Percentiles rank a stretch among this genome's conserved stretches.
These are phyloP conservation scores for Panicum hallii DNA, from an alignment of 202 grass and related monocot genomes.

Conservation along the genomic window DNA sequence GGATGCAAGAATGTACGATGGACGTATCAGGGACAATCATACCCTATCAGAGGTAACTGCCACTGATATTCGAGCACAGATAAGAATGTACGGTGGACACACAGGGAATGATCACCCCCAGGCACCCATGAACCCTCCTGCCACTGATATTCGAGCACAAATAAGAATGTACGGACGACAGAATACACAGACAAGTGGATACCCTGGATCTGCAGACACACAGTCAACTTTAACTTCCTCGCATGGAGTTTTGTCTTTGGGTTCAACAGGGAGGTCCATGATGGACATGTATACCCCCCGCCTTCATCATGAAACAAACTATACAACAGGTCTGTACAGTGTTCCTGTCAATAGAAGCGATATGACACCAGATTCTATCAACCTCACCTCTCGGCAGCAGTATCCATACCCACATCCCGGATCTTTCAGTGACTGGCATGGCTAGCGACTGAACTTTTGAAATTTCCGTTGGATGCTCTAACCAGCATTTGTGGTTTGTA, in stretches of 20 bases:
- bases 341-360: constrained; percentile 44
- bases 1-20: constrained; percentile 7
- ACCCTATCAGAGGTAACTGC: background rate
- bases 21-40: constrained; percentile 1
- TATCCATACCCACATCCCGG: constrained; percentile 38
- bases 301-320: constrained; percentile 59
- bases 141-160: constrained; percentile 29
- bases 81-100: constrained; percentile 47
- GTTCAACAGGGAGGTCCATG: constrained; percentile 35
- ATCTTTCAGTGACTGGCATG: constrained; percentile 47
- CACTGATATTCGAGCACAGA: constrained; percentile 33
- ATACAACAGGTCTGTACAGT: constrained; percentile 34
- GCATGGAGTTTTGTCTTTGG: constrained; percentile 41
- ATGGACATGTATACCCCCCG: constrained; percentile 47
- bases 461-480: background rate
- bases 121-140: constrained; percentile 4
- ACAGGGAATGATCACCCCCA: constrained; percentile 9
- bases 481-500: background rate
- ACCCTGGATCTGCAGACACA: constrained; percentile 20
- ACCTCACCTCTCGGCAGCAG: constrained; percentile 36
- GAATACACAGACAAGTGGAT: background rate
- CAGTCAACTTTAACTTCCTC: constrained; percentile 24
- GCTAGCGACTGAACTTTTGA: constrained; percentile 15
- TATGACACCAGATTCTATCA: constrained; percentile 19
- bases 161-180: constrained; percentile 46